These are phyloP conservation scores for Cyclocybe cylindracea DNA, from an alignment of 768 basidiomycete species.

Conservation along the genomic window DNA sequence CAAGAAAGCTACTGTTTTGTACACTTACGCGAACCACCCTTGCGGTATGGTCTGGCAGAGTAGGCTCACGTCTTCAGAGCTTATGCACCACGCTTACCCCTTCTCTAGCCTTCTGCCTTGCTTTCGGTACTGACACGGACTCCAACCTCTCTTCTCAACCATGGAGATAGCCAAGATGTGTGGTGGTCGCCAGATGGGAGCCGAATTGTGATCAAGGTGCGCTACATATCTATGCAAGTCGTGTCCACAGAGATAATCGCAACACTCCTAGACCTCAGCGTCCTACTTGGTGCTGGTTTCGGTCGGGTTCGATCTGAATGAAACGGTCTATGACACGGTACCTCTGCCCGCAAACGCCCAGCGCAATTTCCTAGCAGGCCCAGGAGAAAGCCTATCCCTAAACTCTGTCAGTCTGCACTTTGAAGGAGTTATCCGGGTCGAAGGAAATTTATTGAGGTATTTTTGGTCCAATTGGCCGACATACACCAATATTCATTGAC, in stretches of 20 bases:
- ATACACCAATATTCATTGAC: constrained; percentile 1
- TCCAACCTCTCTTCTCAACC: constrained; percentile 72
- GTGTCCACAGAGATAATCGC: not conserved
- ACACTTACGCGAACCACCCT: constrained; percentile 71
- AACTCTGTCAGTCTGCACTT: constrained; percentile 70
- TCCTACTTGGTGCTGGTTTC: constrained; percentile 79
- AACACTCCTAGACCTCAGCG: constrained; percentile 63
- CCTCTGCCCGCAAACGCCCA: constrained; percentile 55
- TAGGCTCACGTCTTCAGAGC: constrained; percentile 6
- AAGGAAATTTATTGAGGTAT: constrained; percentile 74
- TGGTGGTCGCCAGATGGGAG: constrained; percentile 86
- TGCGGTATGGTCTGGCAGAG: constrained; percentile 81
- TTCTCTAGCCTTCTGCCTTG: constrained; percentile 64
- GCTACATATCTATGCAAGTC: constrained; percentile 20
- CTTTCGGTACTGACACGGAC: constrained; percentile 78
- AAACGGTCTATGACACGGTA: constrained; percentile 54
- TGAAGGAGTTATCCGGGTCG: constrained; percentile 80
- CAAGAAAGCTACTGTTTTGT: constrained; percentile 78
- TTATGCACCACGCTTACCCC: not conserved
- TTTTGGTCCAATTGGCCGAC: constrained; percentile 3
- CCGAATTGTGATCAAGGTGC: constrained; percentile 78
- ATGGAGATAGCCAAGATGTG: constrained; percentile 76
- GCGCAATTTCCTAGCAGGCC: constrained; percentile 72
- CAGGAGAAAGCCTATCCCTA: constrained; percentile 76
- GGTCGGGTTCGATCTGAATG: constrained; percentile 58